Evolutionary conservation across 331 rosid species (phyloP).

Genomic region (Malus hybrid): DNA sequence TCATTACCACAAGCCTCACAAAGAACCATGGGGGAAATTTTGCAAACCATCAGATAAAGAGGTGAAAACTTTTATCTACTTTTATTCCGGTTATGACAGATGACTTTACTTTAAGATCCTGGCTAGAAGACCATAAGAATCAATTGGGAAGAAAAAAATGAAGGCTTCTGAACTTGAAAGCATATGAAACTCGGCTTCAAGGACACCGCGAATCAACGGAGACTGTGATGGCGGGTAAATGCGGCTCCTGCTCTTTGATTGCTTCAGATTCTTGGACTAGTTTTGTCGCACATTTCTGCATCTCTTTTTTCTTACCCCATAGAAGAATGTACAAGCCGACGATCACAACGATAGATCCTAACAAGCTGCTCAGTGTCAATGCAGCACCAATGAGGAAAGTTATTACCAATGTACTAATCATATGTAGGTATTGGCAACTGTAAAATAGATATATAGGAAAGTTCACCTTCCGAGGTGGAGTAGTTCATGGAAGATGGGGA

Average conservation of each 20-base stretch:
- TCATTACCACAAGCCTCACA: background rate
- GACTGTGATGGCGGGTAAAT: constrained; percentile 28
- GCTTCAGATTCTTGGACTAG: constrained; percentile 35
- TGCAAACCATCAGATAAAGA: background rate
- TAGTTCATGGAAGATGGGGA: constrained; percentile 71
- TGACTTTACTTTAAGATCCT: background rate
- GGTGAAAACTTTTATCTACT: background rate
- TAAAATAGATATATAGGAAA: background rate
- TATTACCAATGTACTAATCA: background rate
- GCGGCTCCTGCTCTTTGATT: constrained; percentile 46
- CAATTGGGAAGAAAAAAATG: background rate
- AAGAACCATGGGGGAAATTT: background rate
- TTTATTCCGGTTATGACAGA: constrained; percentile 1
- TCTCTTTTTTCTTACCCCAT: constrained; percentile 81
- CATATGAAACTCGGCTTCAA: constrained; percentile 5
- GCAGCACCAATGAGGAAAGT: background rate
- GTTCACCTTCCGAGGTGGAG: constrained; percentile 73
- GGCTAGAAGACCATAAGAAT: background rate
- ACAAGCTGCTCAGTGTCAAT: constrained; percentile 29
- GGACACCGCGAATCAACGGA: constrained; percentile 35
- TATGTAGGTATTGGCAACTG: background rate
- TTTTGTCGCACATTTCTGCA: constrained; percentile 32
- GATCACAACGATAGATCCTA: constrained; percentile 70
- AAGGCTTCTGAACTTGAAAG: background rate
- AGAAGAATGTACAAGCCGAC: constrained; percentile 74